These are phyloP conservation scores for Boletus sp. DNA, from an alignment of 768 basidiomycete species.

Conservation along the genomic window DNA sequence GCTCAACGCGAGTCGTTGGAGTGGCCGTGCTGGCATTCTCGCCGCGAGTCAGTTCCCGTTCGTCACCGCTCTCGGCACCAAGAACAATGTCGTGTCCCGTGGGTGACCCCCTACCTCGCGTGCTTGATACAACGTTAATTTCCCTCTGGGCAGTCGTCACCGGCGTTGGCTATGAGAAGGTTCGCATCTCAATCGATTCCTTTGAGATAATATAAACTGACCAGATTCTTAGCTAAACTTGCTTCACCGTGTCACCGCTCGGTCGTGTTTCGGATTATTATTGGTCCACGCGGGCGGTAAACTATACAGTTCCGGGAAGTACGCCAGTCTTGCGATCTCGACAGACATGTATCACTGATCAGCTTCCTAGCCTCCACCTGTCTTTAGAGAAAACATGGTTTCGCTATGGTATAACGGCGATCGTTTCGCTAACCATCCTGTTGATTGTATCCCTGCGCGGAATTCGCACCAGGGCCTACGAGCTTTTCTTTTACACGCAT, in stretches of 20 bases:
- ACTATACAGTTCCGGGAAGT: constrained; percentile 5
- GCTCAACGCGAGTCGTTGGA: constrained; percentile 23
- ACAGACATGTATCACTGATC: neutral
- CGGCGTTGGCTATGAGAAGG: constrained; percentile 29
- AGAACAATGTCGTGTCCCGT: constrained; percentile 47
- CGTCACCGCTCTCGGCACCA: constrained; percentile 44
- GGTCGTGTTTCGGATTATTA: constrained; percentile 43
- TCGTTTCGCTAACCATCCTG: constrained; percentile 40
- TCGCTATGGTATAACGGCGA: constrained; percentile 35
- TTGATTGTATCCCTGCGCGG: constrained; percentile 47
- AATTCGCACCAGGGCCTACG: constrained; percentile 45
- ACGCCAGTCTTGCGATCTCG: neutral
- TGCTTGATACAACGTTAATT: neutral
- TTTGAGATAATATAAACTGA: constrained; percentile 1
- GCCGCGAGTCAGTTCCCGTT: constrained; percentile 40
- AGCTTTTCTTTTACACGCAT: constrained; percentile 51
- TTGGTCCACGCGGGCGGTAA: constrained; percentile 44
- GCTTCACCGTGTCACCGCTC: constrained; percentile 48
- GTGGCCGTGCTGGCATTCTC: constrained; percentile 28
- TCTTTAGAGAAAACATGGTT: constrained; percentile 17
- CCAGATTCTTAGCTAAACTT: constrained; percentile 33
- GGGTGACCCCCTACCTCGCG: neutral
- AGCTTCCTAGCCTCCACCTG: neutral
- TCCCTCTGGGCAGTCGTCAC: constrained; percentile 22
- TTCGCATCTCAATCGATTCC: neutral